phyloP scores from a whole-genome alignment of 2,329 filamentous ascomycete genomes.

The Aureobasidium sp. region DNA sequence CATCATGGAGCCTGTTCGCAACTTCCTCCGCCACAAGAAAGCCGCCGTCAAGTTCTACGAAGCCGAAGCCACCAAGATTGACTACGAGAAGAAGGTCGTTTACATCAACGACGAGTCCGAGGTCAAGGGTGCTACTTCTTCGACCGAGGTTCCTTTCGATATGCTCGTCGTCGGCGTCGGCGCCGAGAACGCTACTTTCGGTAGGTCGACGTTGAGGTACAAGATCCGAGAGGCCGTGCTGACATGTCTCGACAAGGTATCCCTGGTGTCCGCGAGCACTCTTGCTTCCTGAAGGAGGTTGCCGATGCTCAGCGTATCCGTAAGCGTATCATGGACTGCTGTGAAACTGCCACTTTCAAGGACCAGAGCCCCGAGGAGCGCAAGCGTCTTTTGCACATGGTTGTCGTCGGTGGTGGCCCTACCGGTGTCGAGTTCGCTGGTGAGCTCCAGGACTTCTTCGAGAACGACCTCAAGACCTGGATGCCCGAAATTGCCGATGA shows the following conservation, averaged over 20 bases:
- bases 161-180: constrained; percentile 97
- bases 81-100: constrained; percentile 80
- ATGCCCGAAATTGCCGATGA: constrained; percentile 89
- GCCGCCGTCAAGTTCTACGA: constrained; percentile 94
- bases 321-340: constrained; percentile 99
- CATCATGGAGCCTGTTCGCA: constrained; percentile 98
- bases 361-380: constrained; percentile 81
- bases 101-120: constrained; percentile 89
- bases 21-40: constrained; percentile 92
- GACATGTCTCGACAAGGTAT: constrained; percentile 46
- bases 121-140: constrained; percentile 70
- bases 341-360: constrained; percentile 98
- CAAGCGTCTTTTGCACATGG: constrained; percentile 95
- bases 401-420: constrained; percentile 74
- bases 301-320: constrained; percentile 91
- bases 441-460: constrained; percentile 98
- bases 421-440: constrained; percentile 98
- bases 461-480: constrained; percentile 96
- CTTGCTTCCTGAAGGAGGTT: constrained; percentile 98
- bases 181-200: constrained; percentile 97
- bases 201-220: constrained; percentile 35
- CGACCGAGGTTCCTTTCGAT: constrained; percentile 91
- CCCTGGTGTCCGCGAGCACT: constrained; percentile 87
- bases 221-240: not conserved
- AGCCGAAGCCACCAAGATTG: constrained; percentile 91